Evolutionary conservation across 2,329 filamentous ascomycete species (phyloP), one percentile per base, ranked within the genome.

Genomic region (Grosmannia serpens): DNA sequence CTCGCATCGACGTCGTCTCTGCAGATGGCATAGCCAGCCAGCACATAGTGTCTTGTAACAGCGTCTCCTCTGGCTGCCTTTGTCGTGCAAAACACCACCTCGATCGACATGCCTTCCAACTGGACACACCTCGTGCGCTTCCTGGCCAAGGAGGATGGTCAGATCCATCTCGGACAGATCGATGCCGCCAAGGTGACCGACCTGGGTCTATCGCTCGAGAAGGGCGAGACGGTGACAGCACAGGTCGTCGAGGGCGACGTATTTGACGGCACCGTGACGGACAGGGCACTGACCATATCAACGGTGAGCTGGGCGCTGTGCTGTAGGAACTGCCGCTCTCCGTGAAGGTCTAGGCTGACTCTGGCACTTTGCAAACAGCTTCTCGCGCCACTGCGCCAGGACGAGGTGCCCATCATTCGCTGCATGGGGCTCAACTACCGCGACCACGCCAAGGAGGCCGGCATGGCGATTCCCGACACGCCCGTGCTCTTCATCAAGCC

Each of bases 401-500:
- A 67, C 15, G 70, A 76, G 35, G 67, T 73, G 7, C 70, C 70
- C 38, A 70, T 71, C 24, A 74, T 77, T 54, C 72, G 74, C 41
- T 77, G 74, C 63, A 65, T 77, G 53, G 75, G 75, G 8, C 69
- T 77, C 56, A 78, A 77, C 66, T 76, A 76, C 63, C 66, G 65
- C 41, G 68, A 74, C 62, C 73, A 74, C 58, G 72, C 71, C 6
- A 60, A 63, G 20, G 73, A 75, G 64, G 69, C 69, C 55, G 69
- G 68, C 52, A 67, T 73, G 66, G 62, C 69, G 2, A 64, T 73
- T 26, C 72, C 73, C 0, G 63, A 67, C 31, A 62, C 64, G 4
- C 71, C 71, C 0, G 67, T 71, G 3, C 62, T 74, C 4, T 74
- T 75, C 62, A 65, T 70, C 64, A 74, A 75, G 64, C 72, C 72